Evolutionary conservation across 495 filamentous ascomycete genomes (phyloP).

Genomic region (Hyaloscypha bicolor): DNA sequence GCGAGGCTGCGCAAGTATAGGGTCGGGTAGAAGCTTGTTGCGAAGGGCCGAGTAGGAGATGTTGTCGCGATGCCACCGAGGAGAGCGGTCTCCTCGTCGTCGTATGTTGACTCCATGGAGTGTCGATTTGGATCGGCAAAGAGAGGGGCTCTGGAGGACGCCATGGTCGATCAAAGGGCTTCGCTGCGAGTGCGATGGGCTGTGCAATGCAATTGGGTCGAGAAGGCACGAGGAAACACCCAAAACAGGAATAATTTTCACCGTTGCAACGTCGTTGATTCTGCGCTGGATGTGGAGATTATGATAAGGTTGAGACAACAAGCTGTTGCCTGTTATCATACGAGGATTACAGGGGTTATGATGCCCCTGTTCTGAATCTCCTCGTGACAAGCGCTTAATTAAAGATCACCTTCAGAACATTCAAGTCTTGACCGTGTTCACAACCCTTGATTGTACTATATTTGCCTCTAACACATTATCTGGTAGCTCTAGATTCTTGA

Average conservation of each 20-base stretch:
- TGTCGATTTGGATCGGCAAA: constrained; percentile 4
- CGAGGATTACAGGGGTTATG: background rate
- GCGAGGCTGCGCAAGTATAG: constrained; percentile 11
- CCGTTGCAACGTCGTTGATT: background rate
- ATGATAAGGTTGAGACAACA: background rate
- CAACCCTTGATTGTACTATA: too few relatives aligned
- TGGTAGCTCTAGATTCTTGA: too few relatives aligned
- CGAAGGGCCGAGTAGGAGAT: constrained; percentile 17
- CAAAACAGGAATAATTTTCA: background rate
- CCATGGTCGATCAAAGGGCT: background rate
- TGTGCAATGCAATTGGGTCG: background rate
- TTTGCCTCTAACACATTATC: too few relatives aligned
- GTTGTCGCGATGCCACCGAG: constrained; percentile 15
- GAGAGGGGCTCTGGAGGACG: constrained; percentile 9
- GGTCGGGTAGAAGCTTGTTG: constrained; percentile 20
- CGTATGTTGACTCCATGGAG: constrained; percentile 10
- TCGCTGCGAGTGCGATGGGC: too few relatives aligned
- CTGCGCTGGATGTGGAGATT: background rate
- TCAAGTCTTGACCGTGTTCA: too few relatives aligned
- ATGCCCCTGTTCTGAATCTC: background rate
- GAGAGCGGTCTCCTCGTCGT: constrained; percentile 16
- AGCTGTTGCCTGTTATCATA: background rate
- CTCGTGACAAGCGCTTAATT: background rate
- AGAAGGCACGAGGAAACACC: background rate
- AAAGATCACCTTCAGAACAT: too few relatives aligned